phyloP scores from a whole-genome alignment of 106 monocot genomes.

The Phalaenopsis equestris region DNA sequence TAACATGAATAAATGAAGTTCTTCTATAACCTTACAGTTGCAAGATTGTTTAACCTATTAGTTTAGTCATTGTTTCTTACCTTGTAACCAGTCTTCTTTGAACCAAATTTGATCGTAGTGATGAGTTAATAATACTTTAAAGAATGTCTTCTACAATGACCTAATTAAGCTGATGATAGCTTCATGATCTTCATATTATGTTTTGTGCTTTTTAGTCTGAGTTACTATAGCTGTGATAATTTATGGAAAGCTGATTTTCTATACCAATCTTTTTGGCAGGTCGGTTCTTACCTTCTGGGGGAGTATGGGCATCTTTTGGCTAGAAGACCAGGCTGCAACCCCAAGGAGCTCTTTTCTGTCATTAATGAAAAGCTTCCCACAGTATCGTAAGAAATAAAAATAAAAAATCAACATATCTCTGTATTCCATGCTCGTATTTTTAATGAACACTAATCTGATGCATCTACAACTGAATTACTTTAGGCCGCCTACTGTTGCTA shows the following conservation, averaged over 20 bases:
- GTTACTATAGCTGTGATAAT: not conserved
- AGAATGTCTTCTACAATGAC: not conserved
- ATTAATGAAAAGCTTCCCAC: conserved; percentile 94
- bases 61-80: too few species aligned
- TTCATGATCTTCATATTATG: not conserved
- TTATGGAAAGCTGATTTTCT: not conserved
- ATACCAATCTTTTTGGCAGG: conserved; percentile 28
- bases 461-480: conserved; percentile 2
- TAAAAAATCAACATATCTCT: not conserved
- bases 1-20: too few species aligned
- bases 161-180: not conserved
- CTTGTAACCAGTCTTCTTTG: too few species aligned
- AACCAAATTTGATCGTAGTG: too few species aligned
- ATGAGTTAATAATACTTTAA: not conserved
- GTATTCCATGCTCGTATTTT: not conserved
- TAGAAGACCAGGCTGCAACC: conserved; percentile 88
- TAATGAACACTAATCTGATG: not conserved
- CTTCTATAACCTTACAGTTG: too few species aligned
- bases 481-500: conserved; percentile 80
- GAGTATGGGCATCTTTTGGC: conserved; percentile 94
- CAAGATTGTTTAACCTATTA: too few species aligned
- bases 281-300: conserved; percentile 97
- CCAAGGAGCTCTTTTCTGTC: conserved; percentile 84
- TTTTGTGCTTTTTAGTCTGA: not conserved
- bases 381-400: conserved; percentile 61